A percentile compares a stretch with the other conserved stretches of the same genome.
These are phyloP conservation scores for Xylaria intraflava DNA, from an alignment of 495 filamentous ascomycete genomes.

Conservation along the genomic window DNA sequence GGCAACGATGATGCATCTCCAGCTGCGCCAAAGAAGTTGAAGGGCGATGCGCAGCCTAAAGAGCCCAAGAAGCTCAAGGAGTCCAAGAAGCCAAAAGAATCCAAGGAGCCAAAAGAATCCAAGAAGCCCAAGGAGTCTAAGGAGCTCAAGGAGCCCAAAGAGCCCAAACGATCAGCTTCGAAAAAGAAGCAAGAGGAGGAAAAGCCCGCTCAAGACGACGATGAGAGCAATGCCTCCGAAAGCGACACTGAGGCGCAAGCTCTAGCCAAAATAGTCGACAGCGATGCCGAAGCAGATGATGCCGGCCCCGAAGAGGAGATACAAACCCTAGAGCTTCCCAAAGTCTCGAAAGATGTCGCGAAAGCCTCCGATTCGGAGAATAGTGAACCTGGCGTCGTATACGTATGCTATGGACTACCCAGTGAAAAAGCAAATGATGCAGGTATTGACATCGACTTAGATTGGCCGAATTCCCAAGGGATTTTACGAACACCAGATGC, in stretches of 20 bases:
- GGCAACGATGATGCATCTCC: conserved; percentile 40
- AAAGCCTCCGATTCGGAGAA: conserved; percentile 39
- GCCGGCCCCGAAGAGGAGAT: conserved; percentile 46
- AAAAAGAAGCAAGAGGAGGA: conserved; percentile 18
- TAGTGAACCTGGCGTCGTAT: conserved; percentile 70
- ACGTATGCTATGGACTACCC: conserved; percentile 40
- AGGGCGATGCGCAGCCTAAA: conserved; percentile 21
- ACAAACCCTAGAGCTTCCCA: conserved; percentile 39
- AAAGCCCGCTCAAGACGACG: conserved; percentile 23
- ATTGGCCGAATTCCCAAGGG: conserved; percentile 37
- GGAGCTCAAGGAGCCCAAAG: too few species aligned
- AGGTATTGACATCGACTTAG: conserved; percentile 21
- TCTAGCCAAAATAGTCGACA: conserved; percentile 71
- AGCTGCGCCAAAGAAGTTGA: conserved; percentile 26
- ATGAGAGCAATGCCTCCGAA: conserved; percentile 37
- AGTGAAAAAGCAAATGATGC: not conserved
- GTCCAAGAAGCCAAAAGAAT: too few species aligned
- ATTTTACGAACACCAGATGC: conserved; percentile 97
- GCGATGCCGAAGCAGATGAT: conserved; percentile 59
- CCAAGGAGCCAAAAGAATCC: too few species aligned
- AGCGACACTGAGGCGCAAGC: conserved; percentile 44
- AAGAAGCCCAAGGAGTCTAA: too few species aligned
- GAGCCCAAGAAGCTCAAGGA: too few species aligned
- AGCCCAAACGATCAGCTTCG: not conserved
- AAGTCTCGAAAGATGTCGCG: conserved; percentile 55